A percentile compares a stretch with the other conserved stretches of the same genome.
These are phyloP conservation scores for Arthroderma sp. DNA, from an alignment of 2,329 filamentous ascomycete species.

Conservation along the genomic window DNA sequence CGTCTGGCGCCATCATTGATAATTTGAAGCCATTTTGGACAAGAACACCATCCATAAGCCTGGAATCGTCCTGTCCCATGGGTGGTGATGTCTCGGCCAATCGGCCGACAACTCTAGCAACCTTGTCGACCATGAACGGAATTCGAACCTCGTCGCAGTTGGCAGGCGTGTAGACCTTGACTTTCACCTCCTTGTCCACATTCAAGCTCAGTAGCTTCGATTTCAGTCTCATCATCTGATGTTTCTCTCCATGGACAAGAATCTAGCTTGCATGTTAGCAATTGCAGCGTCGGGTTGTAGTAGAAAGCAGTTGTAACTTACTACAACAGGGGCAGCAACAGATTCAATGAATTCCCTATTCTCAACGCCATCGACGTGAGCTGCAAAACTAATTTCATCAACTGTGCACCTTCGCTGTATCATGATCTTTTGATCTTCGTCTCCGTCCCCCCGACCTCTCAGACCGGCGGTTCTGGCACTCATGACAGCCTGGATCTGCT, in stretches of 20 bases:
- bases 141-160: slow-evolving; percentile 94
- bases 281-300: background rate
- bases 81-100: slow-evolving; percentile 71
- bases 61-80: slow-evolving; percentile 34
- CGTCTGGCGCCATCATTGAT: slow-evolving; percentile 91
- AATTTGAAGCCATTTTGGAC: slow-evolving; percentile 98
- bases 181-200: slow-evolving; percentile 62
- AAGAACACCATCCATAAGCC: slow-evolving; percentile 74
- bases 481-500: slow-evolving; percentile 91
- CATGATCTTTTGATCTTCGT: slow-evolving; percentile 74
- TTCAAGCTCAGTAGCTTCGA: slow-evolving; percentile 92
- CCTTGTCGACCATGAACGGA: slow-evolving; percentile 89
- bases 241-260: slow-evolving; percentile 89
- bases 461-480: slow-evolving; percentile 48
- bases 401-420: slow-evolving; percentile 87
- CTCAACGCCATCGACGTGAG: slow-evolving; percentile 90
- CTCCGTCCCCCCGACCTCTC: slow-evolving; percentile 49
- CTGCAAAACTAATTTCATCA: slow-evolving; percentile 88
- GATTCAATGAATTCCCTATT: slow-evolving; percentile 97
- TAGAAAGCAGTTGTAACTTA: slow-evolving; percentile 37
- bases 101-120: slow-evolving; percentile 90
- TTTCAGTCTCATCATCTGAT: slow-evolving; percentile 96
- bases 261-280: slow-evolving; percentile 46
- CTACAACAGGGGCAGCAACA: slow-evolving; percentile 79
- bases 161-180: slow-evolving; percentile 84